Conservation (phyloP, 2,329 filamentous ascomycete species). For the Trichoderma citrinoviride region DNA sequence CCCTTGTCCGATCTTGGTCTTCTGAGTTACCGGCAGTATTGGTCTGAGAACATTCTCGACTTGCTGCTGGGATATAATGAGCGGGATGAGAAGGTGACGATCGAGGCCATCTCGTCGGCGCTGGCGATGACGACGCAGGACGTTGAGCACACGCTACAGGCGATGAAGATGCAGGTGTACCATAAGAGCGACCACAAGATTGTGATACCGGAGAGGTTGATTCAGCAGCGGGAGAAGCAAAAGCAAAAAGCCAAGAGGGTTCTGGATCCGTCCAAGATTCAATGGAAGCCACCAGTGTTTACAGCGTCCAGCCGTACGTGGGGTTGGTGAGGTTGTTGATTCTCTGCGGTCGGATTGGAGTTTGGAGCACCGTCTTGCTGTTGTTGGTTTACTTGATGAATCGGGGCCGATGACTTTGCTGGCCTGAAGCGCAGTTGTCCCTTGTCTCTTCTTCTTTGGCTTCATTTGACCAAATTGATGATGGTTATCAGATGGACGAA, state of each 20-base stretch:
- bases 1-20: slow-evolving; percentile 91
- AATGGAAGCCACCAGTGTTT: slow-evolving; percentile 97
- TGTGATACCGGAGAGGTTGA: slow-evolving; percentile 79
- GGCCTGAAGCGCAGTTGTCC: background rate
- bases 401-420: background rate
- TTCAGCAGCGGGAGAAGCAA: slow-evolving; percentile 76
- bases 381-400: background rate
- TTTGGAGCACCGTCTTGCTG: background rate
- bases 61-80: slow-evolving; percentile 72
- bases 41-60: slow-evolving; percentile 92
- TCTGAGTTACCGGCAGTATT: slow-evolving; percentile 93
- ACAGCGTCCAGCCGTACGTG: slow-evolving; percentile 86
- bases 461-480: no score
- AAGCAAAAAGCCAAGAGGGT: slow-evolving; percentile 72
- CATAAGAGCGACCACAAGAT: slow-evolving; percentile 97
- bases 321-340: slow-evolving; percentile 69
- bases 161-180: slow-evolving; percentile 91
- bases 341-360: background rate
- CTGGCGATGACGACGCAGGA: slow-evolving; percentile 97
- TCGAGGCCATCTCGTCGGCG: slow-evolving; percentile 75
- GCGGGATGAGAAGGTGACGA: slow-evolving; percentile 69
- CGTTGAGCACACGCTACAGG: slow-evolving; percentile 90
- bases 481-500: no score
- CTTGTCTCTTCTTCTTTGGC: background rate
- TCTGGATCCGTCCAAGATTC: slow-evolving; percentile 75